Evolutionary conservation across 768 basidiomycete species (phyloP).

Genomic region (Filobasidium floriforme): DNA sequence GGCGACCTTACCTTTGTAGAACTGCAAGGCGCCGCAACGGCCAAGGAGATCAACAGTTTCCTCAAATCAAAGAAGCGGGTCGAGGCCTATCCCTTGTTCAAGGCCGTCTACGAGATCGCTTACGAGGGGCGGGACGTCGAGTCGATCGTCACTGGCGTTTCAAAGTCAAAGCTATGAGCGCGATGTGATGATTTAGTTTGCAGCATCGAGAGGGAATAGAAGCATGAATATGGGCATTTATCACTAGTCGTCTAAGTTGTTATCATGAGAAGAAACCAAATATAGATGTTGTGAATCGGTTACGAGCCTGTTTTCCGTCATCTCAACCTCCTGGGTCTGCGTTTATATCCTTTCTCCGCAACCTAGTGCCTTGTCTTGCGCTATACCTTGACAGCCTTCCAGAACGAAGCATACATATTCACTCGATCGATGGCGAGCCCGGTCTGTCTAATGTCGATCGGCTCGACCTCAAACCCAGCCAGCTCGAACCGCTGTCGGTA

Average conservation of each 20-base stretch:
- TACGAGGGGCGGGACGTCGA: conserved; percentile 39
- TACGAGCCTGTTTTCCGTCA: too few species aligned
- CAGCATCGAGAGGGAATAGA: too few species aligned
- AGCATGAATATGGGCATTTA: too few species aligned
- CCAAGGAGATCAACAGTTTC: conserved; percentile 48
- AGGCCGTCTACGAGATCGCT: conserved; percentile 42
- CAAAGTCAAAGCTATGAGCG: not conserved
- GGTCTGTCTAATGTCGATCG: conserved; percentile 53
- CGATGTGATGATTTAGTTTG: not conserved
- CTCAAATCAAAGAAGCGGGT: conserved; percentile 44
- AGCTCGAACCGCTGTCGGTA: conserved; percentile 55
- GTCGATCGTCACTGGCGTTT: conserved; percentile 7
- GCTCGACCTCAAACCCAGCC: conserved; percentile 53
- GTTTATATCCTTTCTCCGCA: not conserved
- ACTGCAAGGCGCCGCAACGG: conserved; percentile 16
- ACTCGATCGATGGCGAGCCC: conserved; percentile 59
- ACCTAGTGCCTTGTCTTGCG: not conserved
- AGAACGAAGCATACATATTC: conserved; percentile 55
- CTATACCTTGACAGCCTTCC: conserved; percentile 9
- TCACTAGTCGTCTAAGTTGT: too few species aligned
- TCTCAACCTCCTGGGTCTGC: not conserved
- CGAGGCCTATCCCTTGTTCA: conserved; percentile 48
- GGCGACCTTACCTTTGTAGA: not conserved
- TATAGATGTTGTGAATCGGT: too few species aligned
- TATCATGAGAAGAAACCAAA: too few species aligned